A percentile compares a stretch with the other conserved stretches of the same genome.
These are phyloP conservation scores for Kurtzmaniella natalensis DNA, from an alignment of 1,139 yeast genomes.

Conservation along the genomic window DNA sequence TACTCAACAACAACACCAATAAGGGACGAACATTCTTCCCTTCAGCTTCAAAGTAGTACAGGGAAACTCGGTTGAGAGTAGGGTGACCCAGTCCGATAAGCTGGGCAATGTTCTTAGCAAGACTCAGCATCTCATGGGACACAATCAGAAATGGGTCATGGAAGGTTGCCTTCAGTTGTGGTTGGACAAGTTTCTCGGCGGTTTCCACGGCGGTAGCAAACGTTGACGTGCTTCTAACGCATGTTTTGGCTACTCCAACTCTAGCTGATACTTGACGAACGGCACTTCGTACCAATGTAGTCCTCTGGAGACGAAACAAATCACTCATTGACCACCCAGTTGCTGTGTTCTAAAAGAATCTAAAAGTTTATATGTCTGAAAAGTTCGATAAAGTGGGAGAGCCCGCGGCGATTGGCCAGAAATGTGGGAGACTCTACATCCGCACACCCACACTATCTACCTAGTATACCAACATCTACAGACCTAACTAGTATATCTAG, in stretches of 20 bases:
- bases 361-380: too few relatives aligned
- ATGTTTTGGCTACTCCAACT: background rate
- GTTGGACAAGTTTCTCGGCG: slow-evolving; percentile 80
- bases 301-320: slow-evolving; percentile 1
- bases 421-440: too few relatives aligned
- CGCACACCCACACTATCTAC: too few relatives aligned
- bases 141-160: slow-evolving; percentile 86
- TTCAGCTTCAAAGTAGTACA: slow-evolving; percentile 92
- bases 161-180: slow-evolving; percentile 46
- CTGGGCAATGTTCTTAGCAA: slow-evolving; percentile 82
- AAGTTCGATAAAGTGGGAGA: too few relatives aligned
- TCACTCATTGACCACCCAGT: slow-evolving; percentile 2
- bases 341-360: too few relatives aligned
- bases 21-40: slow-evolving; percentile 95
- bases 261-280: background rate
- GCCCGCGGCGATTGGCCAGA: too few relatives aligned
- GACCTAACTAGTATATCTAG: too few relatives aligned
- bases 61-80: slow-evolving; percentile 80
- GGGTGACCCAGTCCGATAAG: slow-evolving; percentile 94
- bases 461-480: too few relatives aligned
- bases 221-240: background rate
- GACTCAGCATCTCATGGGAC: slow-evolving; percentile 88
- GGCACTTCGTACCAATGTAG: background rate
- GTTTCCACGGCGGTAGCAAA: slow-evolving; percentile 59
- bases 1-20: slow-evolving; percentile 75